A percentile compares a stretch with the other conserved stretches of the same genome.
These are phyloP conservation scores for Arachnomyces sp. DNA, from an alignment of 2,329 filamentous ascomycete genomes.

Conservation along the genomic window DNA sequence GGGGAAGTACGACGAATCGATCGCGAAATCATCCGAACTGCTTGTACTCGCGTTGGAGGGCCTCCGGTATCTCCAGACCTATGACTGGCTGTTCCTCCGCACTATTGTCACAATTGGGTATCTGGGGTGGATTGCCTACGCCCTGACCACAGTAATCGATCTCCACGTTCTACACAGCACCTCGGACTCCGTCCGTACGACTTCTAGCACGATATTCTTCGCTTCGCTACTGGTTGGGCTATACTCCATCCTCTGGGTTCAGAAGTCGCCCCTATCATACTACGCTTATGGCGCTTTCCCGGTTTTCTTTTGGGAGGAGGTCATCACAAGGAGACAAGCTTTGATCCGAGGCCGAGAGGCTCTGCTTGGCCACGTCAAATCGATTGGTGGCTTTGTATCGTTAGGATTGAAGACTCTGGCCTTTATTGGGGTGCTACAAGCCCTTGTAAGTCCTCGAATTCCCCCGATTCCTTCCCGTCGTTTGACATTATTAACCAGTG, in stretches of 20 bases:
- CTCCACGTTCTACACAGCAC: conserved; percentile 72
- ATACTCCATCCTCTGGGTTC: conserved; percentile 70
- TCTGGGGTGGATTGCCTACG: conserved; percentile 90
- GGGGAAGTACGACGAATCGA: conserved; percentile 65
- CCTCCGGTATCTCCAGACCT: conserved; percentile 88
- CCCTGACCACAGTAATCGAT: conserved; percentile 79
- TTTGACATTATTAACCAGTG: conserved; percentile 1
- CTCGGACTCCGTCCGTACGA: conserved; percentile 55
- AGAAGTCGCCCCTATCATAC: conserved; percentile 72
- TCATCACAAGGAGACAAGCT: conserved; percentile 67
- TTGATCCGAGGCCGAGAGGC: conserved; percentile 57
- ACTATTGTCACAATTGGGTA: conserved; percentile 85
- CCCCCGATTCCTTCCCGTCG: neutral
- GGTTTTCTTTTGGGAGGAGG: conserved; percentile 92
- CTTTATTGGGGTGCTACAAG: conserved; percentile 70
- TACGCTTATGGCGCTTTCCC: conserved; percentile 91
- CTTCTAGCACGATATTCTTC: conserved; percentile 56
- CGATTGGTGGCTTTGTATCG: conserved; percentile 48
- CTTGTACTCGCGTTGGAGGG: conserved; percentile 72
- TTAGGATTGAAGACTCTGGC: conserved; percentile 56
- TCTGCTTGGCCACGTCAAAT: conserved; percentile 61
- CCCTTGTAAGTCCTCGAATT: conserved; percentile 50
- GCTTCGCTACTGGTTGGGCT: conserved; percentile 65
- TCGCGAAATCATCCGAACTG: conserved; percentile 65
- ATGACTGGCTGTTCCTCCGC: conserved; percentile 94